A percentile compares a stretch with the other conserved stretches of the same genome.
phyloP scores from a whole-genome alignment of 768 basidiomycete genomes.

The Leccinum variicolor region DNA sequence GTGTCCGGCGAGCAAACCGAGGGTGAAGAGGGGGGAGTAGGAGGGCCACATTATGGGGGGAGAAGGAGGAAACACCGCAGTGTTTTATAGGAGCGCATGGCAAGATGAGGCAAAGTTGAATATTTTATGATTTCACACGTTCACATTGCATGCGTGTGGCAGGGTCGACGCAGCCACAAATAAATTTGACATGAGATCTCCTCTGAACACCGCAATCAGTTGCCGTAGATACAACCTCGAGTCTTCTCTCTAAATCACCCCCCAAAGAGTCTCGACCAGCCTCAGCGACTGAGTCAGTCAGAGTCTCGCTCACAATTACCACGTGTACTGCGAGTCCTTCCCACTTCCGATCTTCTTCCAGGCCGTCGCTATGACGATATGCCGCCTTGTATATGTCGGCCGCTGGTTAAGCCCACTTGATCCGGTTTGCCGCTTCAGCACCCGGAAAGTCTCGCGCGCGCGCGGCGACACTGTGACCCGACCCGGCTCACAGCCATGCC shows the following conservation, averaged over 20 bases:
- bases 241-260: background rate
- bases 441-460: background rate
- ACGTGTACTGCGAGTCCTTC: constrained; percentile 1
- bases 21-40: constrained; percentile 66
- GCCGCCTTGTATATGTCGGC: background rate
- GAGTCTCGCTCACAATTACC: background rate
- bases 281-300: too few relatives aligned
- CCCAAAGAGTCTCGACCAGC: background rate
- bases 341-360: background rate
- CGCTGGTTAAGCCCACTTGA: background rate
- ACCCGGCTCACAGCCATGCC: background rate
- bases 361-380: constrained; percentile 6
- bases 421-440: background rate
- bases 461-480: background rate
- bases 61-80: background rate
- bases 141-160: constrained; percentile 10
- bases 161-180: constrained; percentile 15
- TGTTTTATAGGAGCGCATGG: constrained; percentile 14
- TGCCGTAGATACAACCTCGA: constrained; percentile 10
- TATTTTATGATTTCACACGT: constrained; percentile 8
- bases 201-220: constrained; percentile 16
- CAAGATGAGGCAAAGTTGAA: constrained; percentile 19
- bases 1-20: constrained; percentile 48
- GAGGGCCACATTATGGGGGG: constrained; percentile 12
- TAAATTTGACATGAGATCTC: constrained; percentile 1